A percentile compares a stretch with the other conserved stretches of the same genome.
phyloP scores from a whole-genome alignment of 1,284 basidiomycete genomes.

The Malassezia sp. region DNA sequence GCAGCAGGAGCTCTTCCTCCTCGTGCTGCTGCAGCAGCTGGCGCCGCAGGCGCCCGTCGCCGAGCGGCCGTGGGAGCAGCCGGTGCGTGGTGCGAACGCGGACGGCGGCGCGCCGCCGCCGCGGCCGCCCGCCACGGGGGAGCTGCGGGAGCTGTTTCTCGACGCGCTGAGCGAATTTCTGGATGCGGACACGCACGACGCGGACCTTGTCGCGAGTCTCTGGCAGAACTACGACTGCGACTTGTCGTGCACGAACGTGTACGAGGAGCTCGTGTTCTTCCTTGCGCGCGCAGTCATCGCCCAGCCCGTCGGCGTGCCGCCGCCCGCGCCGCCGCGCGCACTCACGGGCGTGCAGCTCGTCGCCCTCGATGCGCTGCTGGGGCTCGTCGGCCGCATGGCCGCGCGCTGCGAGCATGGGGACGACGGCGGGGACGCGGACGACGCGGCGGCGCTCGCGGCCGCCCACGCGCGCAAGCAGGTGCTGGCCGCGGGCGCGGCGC shows the following conservation, averaged over 20 bases:
- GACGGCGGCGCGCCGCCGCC: background rate
- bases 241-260: constrained; percentile 88
- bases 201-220: constrained; percentile 82
- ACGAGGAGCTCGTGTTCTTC: constrained; percentile 80
- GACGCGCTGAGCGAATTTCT: constrained; percentile 70
- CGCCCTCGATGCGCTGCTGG: constrained; percentile 75
- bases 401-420: constrained; percentile 59
- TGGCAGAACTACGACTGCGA: constrained; percentile 97
- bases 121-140: constrained; percentile 56
- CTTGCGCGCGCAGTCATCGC: constrained; percentile 51
- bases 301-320: constrained; percentile 4
- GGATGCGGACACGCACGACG: constrained; percentile 47
- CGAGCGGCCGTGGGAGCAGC: constrained; percentile 37
- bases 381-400: constrained; percentile 81
- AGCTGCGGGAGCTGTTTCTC: constrained; percentile 77
- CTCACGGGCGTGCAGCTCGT: constrained; percentile 63
- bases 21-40: constrained; percentile 83
- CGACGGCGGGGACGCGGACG: background rate
- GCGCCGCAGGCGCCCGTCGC: constrained; percentile 46
- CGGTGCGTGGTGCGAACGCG: constrained; percentile 1
- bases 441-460: constrained; percentile 48
- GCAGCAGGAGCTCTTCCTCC: constrained; percentile 90
- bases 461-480: constrained; percentile 77
- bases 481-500: constrained; percentile 68
- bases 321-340: constrained; percentile 1